phyloP scores from a whole-genome alignment of 169 alveolate genomes.

The Eimeria necatrix region DNA sequence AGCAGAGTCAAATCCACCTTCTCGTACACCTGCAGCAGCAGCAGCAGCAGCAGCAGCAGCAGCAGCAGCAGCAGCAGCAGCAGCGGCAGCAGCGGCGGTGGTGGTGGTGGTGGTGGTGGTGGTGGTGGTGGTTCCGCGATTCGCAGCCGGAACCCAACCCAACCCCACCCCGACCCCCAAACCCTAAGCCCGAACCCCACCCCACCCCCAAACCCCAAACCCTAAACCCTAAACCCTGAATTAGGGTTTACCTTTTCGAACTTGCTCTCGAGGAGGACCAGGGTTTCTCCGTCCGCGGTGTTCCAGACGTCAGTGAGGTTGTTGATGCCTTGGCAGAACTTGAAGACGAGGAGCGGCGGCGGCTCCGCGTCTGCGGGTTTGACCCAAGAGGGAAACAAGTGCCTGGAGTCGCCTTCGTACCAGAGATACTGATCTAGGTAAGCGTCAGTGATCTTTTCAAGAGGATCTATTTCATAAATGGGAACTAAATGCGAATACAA shows the following conservation, averaged over 20 bases:
- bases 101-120: too few relatives aligned
- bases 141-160: too few relatives aligned
- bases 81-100: too few relatives aligned
- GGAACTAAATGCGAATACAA: constrained; percentile 99
- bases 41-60: background rate
- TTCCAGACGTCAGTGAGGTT: constrained; percentile 99
- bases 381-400: constrained; percentile 99
- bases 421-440: constrained; percentile 99
- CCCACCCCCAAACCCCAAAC: background rate
- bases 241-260: constrained; percentile 90
- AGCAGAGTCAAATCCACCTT: constrained; percentile 98
- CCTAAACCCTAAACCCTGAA: background rate
- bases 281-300: constrained; percentile 95
- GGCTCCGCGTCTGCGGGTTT: constrained; percentile 99
- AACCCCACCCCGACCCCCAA: background rate
- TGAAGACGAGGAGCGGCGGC: constrained; percentile 99
- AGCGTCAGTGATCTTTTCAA: constrained; percentile 99
- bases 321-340: constrained; percentile 99
- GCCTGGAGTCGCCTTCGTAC: constrained; percentile 99
- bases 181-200: background rate
- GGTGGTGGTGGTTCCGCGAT: too few relatives aligned
- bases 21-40: constrained; percentile 92
- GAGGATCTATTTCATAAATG: constrained; percentile 99
- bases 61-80: too few relatives aligned
- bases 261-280: constrained; percentile 97